Percentiles rank a stretch among this genome's conserved stretches.
Conservation (phyloP, 805 yeast species). For the Cyberlindnera meyerae region DNA sequence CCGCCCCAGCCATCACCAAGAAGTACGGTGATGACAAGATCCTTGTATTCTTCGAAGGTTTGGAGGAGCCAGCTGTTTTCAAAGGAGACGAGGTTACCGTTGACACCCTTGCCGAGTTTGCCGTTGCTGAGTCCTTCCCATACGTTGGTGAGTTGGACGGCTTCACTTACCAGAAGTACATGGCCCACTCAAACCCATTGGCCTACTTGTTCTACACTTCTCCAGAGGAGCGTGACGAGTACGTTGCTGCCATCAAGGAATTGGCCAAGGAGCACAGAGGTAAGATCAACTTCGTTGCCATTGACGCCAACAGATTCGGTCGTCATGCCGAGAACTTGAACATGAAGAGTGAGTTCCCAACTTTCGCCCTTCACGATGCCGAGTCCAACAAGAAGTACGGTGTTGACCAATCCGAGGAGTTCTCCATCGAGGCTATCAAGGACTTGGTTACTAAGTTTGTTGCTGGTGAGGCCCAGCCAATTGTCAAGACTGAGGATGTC, state of each 20-base stretch:
- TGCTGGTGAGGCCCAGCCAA: conserved; percentile 64
- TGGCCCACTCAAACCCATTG: conserved; percentile 68
- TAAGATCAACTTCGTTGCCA: conserved; percentile 78
- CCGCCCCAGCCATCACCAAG: conserved; percentile 30
- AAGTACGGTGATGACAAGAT: conserved; percentile 31
- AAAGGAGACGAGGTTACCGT: conserved; percentile 24
- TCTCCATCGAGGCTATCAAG: conserved; percentile 50
- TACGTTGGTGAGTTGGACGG: conserved; percentile 84
- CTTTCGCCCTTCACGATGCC: conserved; percentile 81
- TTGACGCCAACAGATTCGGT: conserved; percentile 77
- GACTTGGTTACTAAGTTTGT: conserved; percentile 59
- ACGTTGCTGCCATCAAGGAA: conserved; percentile 46
- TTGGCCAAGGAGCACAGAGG: conserved; percentile 78
- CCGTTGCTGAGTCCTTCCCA: conserved; percentile 64
- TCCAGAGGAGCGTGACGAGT: conserved; percentile 58
- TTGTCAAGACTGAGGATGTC: conserved; percentile 77
- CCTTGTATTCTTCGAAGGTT: conserved; percentile 28
- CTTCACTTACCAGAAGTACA: conserved; percentile 68
- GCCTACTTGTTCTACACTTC: conserved; percentile 82
- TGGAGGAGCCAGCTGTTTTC: conserved; percentile 29
- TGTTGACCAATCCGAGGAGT: conserved; percentile 50
- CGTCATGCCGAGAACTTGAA: conserved; percentile 83
- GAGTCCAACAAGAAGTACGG: conserved; percentile 70
- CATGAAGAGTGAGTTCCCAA: conserved; percentile 82
- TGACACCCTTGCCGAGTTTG: conserved; percentile 27